Conservation (phyloP, 179 eudicot species). For the Carnegiea gigantea region DNA sequence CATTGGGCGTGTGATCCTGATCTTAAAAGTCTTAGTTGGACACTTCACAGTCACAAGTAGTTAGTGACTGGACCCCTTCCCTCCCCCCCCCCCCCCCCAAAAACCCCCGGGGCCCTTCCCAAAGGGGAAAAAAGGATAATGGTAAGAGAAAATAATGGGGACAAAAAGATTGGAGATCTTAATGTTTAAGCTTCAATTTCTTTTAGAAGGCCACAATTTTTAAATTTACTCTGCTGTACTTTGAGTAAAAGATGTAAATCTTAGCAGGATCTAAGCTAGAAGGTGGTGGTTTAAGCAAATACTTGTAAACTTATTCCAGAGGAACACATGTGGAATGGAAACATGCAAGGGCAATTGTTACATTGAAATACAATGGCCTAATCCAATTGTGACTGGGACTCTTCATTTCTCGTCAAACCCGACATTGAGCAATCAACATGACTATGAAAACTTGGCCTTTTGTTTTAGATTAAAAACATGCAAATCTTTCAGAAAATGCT, state of each 20-base stretch:
- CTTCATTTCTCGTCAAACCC: not conserved
- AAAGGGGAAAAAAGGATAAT: not conserved
- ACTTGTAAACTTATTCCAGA: not conserved
- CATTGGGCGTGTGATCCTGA: not conserved
- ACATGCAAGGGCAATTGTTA: not conserved
- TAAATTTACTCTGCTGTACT: not conserved
- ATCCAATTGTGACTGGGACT: not conserved
- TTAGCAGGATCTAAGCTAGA: not conserved
- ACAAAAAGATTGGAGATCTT: not conserved
- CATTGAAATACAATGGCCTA: not conserved
- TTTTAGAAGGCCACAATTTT: not conserved
- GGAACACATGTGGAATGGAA: not conserved
- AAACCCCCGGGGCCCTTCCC: too few species aligned
- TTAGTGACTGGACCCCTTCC: conserved; percentile 11
- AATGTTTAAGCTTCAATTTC: not conserved
- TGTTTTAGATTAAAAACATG: too few species aligned
- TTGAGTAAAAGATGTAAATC: not conserved
- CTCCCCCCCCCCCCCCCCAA: not conserved
- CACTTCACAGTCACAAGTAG: not conserved
- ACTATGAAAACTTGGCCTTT: not conserved
- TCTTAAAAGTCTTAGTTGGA: not conserved
- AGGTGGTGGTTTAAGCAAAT: not conserved
- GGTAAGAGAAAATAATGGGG: not conserved
- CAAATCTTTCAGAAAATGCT: too few species aligned
- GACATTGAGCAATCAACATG: not conserved